Conservation (phyloP, 805 yeast species). For the Ogataea angusta region DNA sequence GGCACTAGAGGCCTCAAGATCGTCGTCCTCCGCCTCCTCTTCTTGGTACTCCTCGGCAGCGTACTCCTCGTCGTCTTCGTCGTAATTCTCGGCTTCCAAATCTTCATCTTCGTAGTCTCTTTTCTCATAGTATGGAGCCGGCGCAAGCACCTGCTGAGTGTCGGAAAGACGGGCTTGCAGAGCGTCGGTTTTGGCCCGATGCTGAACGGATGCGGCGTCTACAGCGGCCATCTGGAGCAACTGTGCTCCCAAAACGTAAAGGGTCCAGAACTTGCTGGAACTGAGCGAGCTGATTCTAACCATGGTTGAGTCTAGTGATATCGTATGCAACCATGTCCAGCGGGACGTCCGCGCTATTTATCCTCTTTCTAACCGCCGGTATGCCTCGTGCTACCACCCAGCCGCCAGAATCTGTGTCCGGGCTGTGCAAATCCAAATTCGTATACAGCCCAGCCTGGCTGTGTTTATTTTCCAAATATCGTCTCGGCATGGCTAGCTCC, state of each 20-base stretch:
- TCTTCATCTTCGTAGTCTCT: not conserved
- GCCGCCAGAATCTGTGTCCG: not conserved
- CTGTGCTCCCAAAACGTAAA: slow-evolving; percentile 7
- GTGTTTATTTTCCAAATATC: not conserved
- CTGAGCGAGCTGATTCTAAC: slow-evolving; percentile 3
- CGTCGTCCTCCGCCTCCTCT: slow-evolving; percentile 2
- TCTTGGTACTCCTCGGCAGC: slow-evolving; percentile 3
- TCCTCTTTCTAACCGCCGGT: slow-evolving; percentile 1
- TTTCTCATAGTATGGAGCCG: slow-evolving; percentile 1
- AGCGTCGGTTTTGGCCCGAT: slow-evolving; percentile 7
- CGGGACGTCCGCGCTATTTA: not conserved
- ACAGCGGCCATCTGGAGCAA: slow-evolving; percentile 1
- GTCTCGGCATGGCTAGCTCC: slow-evolving; percentile 3
- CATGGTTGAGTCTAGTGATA: not conserved
- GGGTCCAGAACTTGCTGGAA: slow-evolving; percentile 4
- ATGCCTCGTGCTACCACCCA: not conserved
- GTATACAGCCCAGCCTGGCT: too few relatives aligned
- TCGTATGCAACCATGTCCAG: not conserved
- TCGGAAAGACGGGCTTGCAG: not conserved
- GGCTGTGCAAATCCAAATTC: slow-evolving; percentile 5
- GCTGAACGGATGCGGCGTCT: slow-evolving; percentile 8
- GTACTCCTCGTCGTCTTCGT: slow-evolving; percentile 8
- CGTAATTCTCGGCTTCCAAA: slow-evolving; percentile 3
- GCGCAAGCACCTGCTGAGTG: not conserved
- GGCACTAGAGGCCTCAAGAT: slow-evolving; percentile 7